Percentiles rank a stretch among this genome's conserved stretches.
Conservation (phyloP, 1,284 basidiomycete species). For the Ustilago shanxiensis region DNA sequence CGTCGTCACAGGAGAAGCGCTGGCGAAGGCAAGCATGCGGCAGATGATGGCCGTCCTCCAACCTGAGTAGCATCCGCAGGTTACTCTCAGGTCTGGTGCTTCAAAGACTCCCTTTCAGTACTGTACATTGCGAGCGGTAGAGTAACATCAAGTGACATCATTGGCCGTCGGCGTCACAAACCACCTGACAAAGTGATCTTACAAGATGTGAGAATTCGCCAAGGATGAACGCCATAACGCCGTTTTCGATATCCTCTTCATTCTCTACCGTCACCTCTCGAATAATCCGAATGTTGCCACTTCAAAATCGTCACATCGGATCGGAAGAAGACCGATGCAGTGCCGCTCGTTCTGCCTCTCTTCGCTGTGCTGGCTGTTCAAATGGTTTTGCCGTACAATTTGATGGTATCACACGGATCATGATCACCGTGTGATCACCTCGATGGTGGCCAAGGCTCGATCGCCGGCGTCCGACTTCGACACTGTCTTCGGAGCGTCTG, state of each 20-base stretch:
- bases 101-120: not conserved
- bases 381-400: not conserved
- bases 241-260: not conserved
- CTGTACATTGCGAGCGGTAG: not conserved
- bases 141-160: not conserved
- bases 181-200: constrained; percentile 36
- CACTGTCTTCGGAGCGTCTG: not conserved
- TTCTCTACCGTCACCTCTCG: constrained; percentile 11
- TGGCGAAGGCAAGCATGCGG: not conserved
- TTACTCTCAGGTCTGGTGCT: too few relatives aligned
- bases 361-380: not conserved
- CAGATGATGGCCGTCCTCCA: not conserved
- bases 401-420: not conserved
- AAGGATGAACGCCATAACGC: constrained; percentile 9
- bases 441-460: not conserved
- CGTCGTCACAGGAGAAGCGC: not conserved
- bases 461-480: not conserved
- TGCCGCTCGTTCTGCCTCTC: not conserved
- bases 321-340: not conserved
- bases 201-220: not conserved
- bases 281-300: not conserved
- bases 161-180: constrained; percentile 28
- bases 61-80: not conserved
- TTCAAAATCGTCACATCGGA: constrained; percentile 4
- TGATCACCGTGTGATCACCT: constrained; percentile 3